Evolutionary conservation across 768 basidiomycete genomes (phyloP), one percentile per base, ranked within the genome.

Genomic region (Serendipita sp.): DNA sequence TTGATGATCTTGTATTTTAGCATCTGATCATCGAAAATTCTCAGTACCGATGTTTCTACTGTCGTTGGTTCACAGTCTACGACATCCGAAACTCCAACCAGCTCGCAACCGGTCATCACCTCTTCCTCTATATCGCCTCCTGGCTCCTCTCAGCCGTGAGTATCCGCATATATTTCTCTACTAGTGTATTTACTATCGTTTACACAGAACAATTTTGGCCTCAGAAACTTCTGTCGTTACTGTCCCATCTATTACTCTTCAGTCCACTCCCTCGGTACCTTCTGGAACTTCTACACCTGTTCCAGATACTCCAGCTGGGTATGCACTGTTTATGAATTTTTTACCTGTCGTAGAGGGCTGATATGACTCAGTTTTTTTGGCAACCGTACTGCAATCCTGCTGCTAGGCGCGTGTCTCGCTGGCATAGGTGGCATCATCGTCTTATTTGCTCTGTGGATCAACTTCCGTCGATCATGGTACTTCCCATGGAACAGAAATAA

Each of bases 61-160:
- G 40, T 40, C 13, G 5, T 13, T 13, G 40, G 40, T 13, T 40
- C 48, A 50, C 48, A 50, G n/a, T 50, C 48, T 8, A 5, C 48
- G 8, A n/a, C n/a, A 6, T 50, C 48, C n/a, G n/a, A 50, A 18
- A n/a, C 8, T 8, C 48, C 48, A n/a, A 31, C 48, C 48, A 40
- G 8, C 48, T 50, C 48, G n/a, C 29, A 18, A 31, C n/a, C 48
- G 29, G 55, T 60, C 4, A 11, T 3, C n/a, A 37, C 66, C 16
- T 67, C 66, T 48, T 82, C 79, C 43, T 87, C 85, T 46, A 76
- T 75, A 27, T 80, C 80, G 18, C 68, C 66, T 37, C 72, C 68
- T 50, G 78, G 75, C 3, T 76, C 70, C n/a, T 63, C 65, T 29
- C 67, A 34, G 2, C 70, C 75, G 48, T 73, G 70, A 65, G 81